These are phyloP conservation scores for Leccinum uliginosum DNA, from an alignment of 768 basidiomycete species.

Conservation along the genomic window DNA sequence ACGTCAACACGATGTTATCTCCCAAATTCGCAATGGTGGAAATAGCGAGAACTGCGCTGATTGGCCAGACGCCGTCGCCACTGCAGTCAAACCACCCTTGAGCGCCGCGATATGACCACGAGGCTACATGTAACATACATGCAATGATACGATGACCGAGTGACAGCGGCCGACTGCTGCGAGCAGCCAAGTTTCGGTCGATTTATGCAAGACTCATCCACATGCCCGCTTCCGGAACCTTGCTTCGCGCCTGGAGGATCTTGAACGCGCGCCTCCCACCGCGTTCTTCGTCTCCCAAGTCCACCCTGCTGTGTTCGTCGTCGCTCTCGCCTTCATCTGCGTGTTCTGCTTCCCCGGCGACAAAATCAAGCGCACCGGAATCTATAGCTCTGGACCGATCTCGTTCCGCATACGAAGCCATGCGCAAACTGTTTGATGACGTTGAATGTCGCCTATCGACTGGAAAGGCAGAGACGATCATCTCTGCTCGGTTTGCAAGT, in stretches of 20 bases:
- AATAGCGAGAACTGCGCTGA: constrained; percentile 60
- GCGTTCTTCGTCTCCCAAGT: constrained; percentile 32
- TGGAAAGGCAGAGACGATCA: constrained; percentile 28
- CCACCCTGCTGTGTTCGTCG: constrained; percentile 19
- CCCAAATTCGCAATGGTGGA: constrained; percentile 48
- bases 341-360: constrained; percentile 46
- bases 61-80: constrained; percentile 55
- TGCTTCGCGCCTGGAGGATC: constrained; percentile 67
- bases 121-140: not conserved
- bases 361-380: constrained; percentile 65
- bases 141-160: not conserved
- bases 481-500: constrained; percentile 36
- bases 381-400: constrained; percentile 62
- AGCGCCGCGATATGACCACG: constrained; percentile 55
- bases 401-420: constrained; percentile 62
- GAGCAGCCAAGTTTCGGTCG: not conserved
- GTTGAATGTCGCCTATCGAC: constrained; percentile 10
- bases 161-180: not conserved
- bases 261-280: constrained; percentile 57
- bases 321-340: constrained; percentile 36
- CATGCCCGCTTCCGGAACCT: constrained; percentile 69
- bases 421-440: constrained; percentile 51
- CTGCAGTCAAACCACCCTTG: constrained; percentile 58
- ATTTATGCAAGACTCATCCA: constrained; percentile 70
- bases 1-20: constrained; percentile 65